Evolutionary conservation across 2,329 filamentous ascomycete genomes (phyloP), one percentile per base, ranked within the genome.

Genomic region (Penicillium sp.): DNA sequence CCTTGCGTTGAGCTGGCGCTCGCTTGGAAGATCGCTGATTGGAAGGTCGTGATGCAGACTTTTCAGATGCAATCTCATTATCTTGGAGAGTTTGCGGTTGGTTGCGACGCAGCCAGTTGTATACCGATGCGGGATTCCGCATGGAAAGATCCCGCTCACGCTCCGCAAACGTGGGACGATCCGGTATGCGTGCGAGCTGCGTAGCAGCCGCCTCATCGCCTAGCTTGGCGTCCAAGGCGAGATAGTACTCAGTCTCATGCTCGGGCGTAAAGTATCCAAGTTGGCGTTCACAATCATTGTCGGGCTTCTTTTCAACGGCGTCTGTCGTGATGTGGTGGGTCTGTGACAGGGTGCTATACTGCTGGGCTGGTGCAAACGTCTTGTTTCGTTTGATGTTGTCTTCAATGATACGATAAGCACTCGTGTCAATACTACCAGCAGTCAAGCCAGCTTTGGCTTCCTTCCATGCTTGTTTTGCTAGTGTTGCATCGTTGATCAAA

Each of bases 41-140:
- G 17, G 75, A 72, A 12, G 76, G 71, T 38, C 75, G 72, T 15
- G 73, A 71, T 21, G 66, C 60, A 33, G 74, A 72, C 66, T 79
- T 79, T 57, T 79, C 77, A 5, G 75, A 73, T 7, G 71, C 67
- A 33, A 70, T 67, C 67, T 88, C 86, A 55, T 86, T 85, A 68
- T 92, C 90, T 72, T 96, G 89, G 21, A 96, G 78, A 49, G 92
- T 87, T 73, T 93, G 88, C 3, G 92, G 90, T 58, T 91, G 88
- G 74, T 96, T 83, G 70, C 91, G 87, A 61, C 91, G 85, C 13
- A 99, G 84, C 94, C 94, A 99, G 74, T 96, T 97, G 78, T 96
- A 96, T 3, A 96, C 93, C 58, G 90, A 96, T 42, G 91, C 90
- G 0, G 93, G 92, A 72, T 97, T 97, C 51, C 84, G 84, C 25